These are phyloP conservation scores for Floccularia luteovirens DNA, from an alignment of 768 basidiomycete species.

Conservation along the genomic window DNA sequence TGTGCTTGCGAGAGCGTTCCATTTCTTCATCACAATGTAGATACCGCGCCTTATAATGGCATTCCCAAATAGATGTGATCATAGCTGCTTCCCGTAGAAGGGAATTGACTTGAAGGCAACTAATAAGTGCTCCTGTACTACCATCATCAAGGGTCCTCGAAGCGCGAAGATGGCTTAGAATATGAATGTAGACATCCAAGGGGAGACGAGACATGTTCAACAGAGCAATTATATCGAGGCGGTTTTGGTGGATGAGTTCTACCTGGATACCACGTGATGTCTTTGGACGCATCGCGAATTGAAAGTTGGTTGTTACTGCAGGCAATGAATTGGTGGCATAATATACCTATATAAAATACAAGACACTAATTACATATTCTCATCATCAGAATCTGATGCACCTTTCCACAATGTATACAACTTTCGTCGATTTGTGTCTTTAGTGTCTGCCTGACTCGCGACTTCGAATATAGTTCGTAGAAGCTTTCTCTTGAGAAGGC, in stretches of 20 bases:
- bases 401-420: constrained; percentile 80
- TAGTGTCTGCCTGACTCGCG: constrained; percentile 68
- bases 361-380: constrained; percentile 7
- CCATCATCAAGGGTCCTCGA: constrained; percentile 13
- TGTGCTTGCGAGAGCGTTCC: constrained; percentile 25
- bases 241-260: too few relatives aligned
- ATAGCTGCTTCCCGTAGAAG: constrained; percentile 37
- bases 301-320: too few relatives aligned
- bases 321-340: too few relatives aligned
- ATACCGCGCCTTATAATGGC: constrained; percentile 45
- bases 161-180: constrained; percentile 14
- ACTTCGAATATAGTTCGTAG: constrained; percentile 61
- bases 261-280: too few relatives aligned
- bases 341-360: too few relatives aligned
- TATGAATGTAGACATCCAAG: constrained; percentile 19
- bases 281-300: too few relatives aligned
- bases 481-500: constrained; percentile 43
- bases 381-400: constrained; percentile 34
- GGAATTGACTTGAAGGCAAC: constrained; percentile 29
- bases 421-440: constrained; percentile 73
- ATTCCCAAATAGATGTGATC: constrained; percentile 37
- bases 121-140: constrained; percentile 23
- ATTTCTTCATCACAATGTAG: constrained; percentile 24
- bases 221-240: too few relatives aligned
- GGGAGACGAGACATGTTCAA: constrained; percentile 16